These are phyloP conservation scores for Yamadazyma dendronema DNA, from an alignment of 1,139 yeast genomes.

Conservation along the genomic window DNA sequence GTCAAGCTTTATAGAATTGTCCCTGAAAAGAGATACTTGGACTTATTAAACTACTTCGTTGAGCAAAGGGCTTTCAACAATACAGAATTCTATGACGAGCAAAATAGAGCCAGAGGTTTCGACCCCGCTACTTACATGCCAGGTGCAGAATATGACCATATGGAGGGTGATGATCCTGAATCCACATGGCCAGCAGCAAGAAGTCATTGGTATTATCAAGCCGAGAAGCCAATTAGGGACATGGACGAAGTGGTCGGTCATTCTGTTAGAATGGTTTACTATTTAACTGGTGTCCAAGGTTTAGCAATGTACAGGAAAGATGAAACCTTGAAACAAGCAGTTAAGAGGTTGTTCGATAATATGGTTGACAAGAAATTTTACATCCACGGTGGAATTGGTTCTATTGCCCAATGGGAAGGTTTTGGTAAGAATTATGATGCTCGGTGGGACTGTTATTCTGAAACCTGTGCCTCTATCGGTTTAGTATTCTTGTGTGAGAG, in stretches of 20 bases:
- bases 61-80: constrained; percentile 20
- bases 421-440: constrained; percentile 21
- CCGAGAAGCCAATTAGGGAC: constrained; percentile 14
- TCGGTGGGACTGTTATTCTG: constrained; percentile 21
- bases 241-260: constrained; percentile 17
- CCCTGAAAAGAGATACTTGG: constrained; percentile 15
- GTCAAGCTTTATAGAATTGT: constrained; percentile 17
- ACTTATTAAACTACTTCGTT: constrained; percentile 19
- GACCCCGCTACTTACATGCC: constrained; percentile 15
- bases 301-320: constrained; percentile 15
- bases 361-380: constrained; percentile 21
- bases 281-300: constrained; percentile 18
- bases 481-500: constrained; percentile 15
- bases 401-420: constrained; percentile 21
- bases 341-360: constrained; percentile 16
- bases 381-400: constrained; percentile 23
- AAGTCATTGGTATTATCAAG: constrained; percentile 21
- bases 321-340: constrained; percentile 13
- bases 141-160: constrained; percentile 10
- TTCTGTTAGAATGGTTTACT: constrained; percentile 17
- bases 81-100: constrained; percentile 18
- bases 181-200: constrained; percentile 17
- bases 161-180: constrained; percentile 7
- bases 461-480: constrained; percentile 23
- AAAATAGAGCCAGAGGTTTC: constrained; percentile 16